phyloP scores from a whole-genome alignment of 805 yeast species.

The Candida oleophila region DNA sequence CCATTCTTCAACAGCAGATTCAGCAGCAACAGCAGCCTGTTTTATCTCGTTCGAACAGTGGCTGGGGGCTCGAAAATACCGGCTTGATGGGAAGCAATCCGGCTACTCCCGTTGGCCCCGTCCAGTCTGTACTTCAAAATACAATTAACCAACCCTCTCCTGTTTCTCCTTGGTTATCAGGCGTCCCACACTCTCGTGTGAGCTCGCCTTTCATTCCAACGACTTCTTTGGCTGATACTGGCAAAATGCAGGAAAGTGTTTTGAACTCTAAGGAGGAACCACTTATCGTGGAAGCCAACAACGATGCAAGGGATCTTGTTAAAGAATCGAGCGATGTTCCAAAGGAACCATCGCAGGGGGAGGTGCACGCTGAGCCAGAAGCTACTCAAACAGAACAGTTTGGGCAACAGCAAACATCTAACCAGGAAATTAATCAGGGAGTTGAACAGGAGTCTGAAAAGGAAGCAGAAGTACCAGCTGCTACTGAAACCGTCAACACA shows the following conservation, averaged over 20 bases:
- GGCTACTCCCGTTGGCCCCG: constrained; percentile 24
- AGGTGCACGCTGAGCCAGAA: neutral
- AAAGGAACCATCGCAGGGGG: neutral
- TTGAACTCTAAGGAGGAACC: neutral
- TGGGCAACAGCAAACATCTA: too few relatives aligned
- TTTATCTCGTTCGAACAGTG: constrained; percentile 33
- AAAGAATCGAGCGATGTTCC: neutral
- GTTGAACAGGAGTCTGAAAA: neutral
- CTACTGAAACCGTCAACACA: neutral
- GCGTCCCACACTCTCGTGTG: constrained; percentile 33
- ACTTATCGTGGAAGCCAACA: too few relatives aligned
- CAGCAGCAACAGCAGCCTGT: constrained; percentile 29
- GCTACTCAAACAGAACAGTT: neutral
- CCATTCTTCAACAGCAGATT: constrained; percentile 35
- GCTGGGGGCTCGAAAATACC: constrained; percentile 38
- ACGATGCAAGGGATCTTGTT: too few relatives aligned
- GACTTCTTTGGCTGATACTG: constrained; percentile 9
- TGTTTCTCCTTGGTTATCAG: constrained; percentile 41
- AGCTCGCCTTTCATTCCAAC: constrained; percentile 40
- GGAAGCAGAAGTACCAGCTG: neutral
- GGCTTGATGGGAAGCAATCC: constrained; percentile 23
- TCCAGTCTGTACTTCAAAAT: constrained; percentile 19
- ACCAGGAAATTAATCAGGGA: neutral
- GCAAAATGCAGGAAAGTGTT: constrained; percentile 3
- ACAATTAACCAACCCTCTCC: constrained; percentile 30